Evolutionary conservation across 352 stramenopile species (phyloP), one percentile per base, ranked within the genome.

Genomic region (Phytopythium ostracodes): DNA sequence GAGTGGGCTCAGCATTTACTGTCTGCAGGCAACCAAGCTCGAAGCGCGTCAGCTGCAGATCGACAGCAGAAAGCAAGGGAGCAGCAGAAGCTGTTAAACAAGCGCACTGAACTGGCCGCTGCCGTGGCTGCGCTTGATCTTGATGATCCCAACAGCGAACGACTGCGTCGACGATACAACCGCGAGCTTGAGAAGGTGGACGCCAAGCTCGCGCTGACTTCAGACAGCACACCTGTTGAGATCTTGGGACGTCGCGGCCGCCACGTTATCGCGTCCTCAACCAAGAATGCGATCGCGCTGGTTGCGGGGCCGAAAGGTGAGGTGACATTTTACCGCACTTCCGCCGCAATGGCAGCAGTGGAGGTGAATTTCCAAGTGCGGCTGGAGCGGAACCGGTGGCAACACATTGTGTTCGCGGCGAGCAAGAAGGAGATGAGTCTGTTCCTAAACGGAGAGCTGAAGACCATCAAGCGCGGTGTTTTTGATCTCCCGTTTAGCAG

Each of bases 181-280:
- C 77, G 81, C 4, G 81, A 88, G 42, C 66, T 91, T 4, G 74
- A 68, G 9, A 88, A 89, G 25, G 60, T 86, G 25, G 79, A 89
- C 42, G 66, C 66, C 12, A 89, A 87, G 54, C 64, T 91, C 11
- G 74, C 76, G 10, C 25, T 81, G 12, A 62, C 83, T 10, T 83
- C 77, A 2, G 74, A 82, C 36, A 77, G 71, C 64, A 85, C 76
- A 27, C 72, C 79, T 10, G 68, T 71, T 0, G 67, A 76, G 56
- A 61, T 91, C 29, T 60, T 91, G 1, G 76, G 82, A 43, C 67
- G 78, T 25, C 71, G 75, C 18, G 79, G 77, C 1, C 77, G 71
- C 35, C 84, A 93, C 46, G 73, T 88, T 24, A 71, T 91, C 35
- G 73, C 76, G 47, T 89, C 81, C n/a, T 89, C 76, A 14, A 6